Percentiles rank a stretch among this genome's conserved stretches.
Evolutionary conservation across 441 rosid genomes (phyloP).

Genomic region (Melianthus villosus): DNA sequence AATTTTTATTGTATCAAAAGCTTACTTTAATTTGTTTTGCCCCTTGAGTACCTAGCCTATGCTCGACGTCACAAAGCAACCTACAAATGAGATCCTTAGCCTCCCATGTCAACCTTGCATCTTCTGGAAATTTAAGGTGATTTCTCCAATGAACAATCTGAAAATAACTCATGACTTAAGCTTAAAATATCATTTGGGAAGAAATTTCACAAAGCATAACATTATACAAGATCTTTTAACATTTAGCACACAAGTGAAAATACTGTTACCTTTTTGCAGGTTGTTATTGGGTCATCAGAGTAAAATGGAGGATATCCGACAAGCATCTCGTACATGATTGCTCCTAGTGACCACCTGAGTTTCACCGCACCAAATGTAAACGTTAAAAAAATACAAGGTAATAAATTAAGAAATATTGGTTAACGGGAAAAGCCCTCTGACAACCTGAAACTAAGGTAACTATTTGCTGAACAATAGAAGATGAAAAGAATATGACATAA

Average conservation of each 20-base stretch:
- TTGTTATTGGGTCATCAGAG: conserved; percentile 76
- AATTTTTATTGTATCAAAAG: conserved; percentile 7
- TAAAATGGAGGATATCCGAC: conserved; percentile 95
- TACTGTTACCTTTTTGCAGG: conserved; percentile 65
- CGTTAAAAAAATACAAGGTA: background rate
- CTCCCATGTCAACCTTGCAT: conserved; percentile 43
- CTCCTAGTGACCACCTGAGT: conserved; percentile 99
- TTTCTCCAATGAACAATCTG: conserved; percentile 93
- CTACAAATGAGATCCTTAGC: conserved; percentile 84
- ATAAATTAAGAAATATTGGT: background rate
- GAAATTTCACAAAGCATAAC: no score
- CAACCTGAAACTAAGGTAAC: no score
- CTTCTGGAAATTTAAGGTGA: conserved; percentile 78
- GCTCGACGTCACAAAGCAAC: conserved; percentile 79
- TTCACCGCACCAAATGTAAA: no score
- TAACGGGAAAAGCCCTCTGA: no score
- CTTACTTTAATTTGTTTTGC: conserved; percentile 77
- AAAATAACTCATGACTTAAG: no score
- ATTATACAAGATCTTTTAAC: no score
- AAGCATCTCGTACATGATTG: conserved; percentile 95
- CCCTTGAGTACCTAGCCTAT: conserved; percentile 80
- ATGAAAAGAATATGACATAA: no score
- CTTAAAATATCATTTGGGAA: no score
- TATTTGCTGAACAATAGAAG: no score
- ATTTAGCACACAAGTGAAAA: background rate